A percentile compares a stretch with the other conserved stretches of the same genome.
These are phyloP conservation scores for Candida sojae DNA, from an alignment of 1,139 yeast genomes.

Conservation along the genomic window DNA sequence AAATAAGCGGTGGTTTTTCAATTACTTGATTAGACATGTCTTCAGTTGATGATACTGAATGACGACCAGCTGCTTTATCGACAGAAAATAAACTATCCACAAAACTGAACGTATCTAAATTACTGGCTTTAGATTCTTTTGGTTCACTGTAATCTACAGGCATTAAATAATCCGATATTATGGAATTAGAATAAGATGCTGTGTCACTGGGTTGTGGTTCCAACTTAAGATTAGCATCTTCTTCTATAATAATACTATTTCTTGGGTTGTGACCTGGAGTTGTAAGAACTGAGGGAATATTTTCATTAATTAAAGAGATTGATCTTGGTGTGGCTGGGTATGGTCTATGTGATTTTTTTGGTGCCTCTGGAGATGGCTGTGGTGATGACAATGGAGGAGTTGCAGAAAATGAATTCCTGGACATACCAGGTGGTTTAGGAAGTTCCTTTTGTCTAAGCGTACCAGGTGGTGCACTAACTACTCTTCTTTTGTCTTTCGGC, in stretches of 20 bases:
- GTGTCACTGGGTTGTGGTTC: background rate
- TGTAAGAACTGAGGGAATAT: background rate
- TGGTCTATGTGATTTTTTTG: background rate
- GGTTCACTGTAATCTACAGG: background rate
- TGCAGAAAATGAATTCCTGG: background rate
- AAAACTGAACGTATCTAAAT: constrained; percentile 3
- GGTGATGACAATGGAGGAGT: constrained; percentile 3
- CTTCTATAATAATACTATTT: background rate
- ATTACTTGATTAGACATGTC: background rate
- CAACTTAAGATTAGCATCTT: background rate
- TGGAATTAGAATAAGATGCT: background rate
- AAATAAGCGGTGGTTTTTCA: constrained; percentile 1
- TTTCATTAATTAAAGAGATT: constrained; percentile 2
- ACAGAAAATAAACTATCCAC: constrained; percentile 8
- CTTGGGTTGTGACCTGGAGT: constrained; percentile 1
- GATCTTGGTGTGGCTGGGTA: background rate
- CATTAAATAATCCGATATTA: background rate
- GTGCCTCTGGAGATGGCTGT: background rate
- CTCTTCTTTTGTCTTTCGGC: constrained; percentile 6
- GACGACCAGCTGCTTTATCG: background rate
- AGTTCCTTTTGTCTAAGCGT: constrained; percentile 5
- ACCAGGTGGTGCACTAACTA: constrained; percentile 13
- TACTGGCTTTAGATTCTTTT: background rate
- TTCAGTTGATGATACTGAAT: constrained; percentile 3
- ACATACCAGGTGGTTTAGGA: constrained; percentile 1